A percentile compares a stretch with the other conserved stretches of the same genome.
These are phyloP conservation scores for Yarrowia osloensis DNA, from an alignment of 805 yeast species.

Conservation along the genomic window DNA sequence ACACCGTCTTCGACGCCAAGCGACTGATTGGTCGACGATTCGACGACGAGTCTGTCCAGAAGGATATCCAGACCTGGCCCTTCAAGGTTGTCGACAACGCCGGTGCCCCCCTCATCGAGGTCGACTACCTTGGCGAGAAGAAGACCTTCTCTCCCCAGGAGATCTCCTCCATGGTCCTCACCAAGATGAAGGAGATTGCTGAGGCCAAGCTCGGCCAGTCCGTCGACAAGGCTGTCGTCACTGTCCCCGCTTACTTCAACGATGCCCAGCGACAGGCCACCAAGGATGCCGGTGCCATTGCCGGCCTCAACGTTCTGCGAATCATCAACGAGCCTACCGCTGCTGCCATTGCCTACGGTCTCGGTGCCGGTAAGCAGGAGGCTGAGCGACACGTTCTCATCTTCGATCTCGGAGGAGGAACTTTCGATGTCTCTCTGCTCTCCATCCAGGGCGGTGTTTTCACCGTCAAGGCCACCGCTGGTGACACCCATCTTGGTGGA, in stretches of 20 bases:
- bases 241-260: conserved; percentile 87
- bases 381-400: conserved; percentile 86
- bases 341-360: conserved; percentile 96
- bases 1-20: conserved; percentile 87
- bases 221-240: conserved; percentile 82
- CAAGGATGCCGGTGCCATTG: conserved; percentile 85
- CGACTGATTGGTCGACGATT: conserved; percentile 91
- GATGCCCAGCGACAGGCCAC: conserved; percentile 90
- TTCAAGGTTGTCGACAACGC: conserved; percentile 72
- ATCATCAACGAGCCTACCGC: conserved; percentile 92
- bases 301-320: conserved; percentile 81
- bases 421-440: conserved; percentile 91
- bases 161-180: conserved; percentile 87
- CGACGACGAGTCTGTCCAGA: conserved; percentile 80
- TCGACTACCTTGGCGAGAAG: conserved; percentile 79
- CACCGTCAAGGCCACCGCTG: conserved; percentile 96
- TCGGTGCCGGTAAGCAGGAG: conserved; percentile 82
- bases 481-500: conserved; percentile 99
- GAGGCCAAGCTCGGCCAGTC: conserved; percentile 78
- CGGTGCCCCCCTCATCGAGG: conserved; percentile 80
- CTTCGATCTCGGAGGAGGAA: conserved; percentile 97
- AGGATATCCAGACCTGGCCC: conserved; percentile 93
- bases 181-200: conserved; percentile 85
- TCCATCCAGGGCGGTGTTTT: conserved; percentile 95
- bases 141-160: conserved; percentile 92